Evolutionary conservation across 1,284 basidiomycete genomes (phyloP).

Genomic region (Rhodotorula sp.): DNA sequence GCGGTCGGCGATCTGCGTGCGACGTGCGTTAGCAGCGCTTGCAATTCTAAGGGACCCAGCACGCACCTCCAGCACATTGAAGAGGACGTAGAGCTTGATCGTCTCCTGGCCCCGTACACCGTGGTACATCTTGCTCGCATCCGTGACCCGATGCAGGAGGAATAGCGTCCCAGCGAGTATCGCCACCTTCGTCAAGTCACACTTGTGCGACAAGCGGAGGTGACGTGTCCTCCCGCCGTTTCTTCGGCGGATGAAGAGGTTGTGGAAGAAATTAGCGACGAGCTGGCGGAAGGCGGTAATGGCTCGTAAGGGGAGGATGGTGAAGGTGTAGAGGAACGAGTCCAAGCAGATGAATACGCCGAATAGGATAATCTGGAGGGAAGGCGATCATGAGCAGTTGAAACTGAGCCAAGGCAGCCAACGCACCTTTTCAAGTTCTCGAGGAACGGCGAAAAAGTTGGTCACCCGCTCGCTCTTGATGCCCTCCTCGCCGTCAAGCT

Average conservation of each 20-base stretch:
- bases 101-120: conserved; percentile 97
- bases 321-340: conserved; percentile 97
- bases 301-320: conserved; percentile 85
- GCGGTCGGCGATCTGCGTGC: conserved; percentile 80
- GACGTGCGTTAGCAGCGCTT: not conserved
- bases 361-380: conserved; percentile 75
- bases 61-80: conserved; percentile 88
- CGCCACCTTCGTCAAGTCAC: conserved; percentile 77
- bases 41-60: not conserved
- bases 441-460: conserved; percentile 90
- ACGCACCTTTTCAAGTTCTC: conserved; percentile 86
- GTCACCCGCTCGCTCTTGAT: conserved; percentile 96
- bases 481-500: conserved; percentile 89
- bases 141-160: conserved; percentile 77
- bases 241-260: not conserved
- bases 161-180: conserved; percentile 73
- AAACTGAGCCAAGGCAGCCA: not conserved
- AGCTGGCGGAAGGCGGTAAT: conserved; percentile 53
- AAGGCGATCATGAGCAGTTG: not conserved
- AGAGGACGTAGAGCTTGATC: conserved; percentile 98
- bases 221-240: conserved; percentile 5
- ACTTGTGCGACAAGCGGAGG: conserved; percentile 82
- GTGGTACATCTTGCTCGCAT: conserved; percentile 98
- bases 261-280: conserved; percentile 51
- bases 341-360: conserved; percentile 93